A percentile compares a stretch with the other conserved stretches of the same genome.
These are phyloP conservation scores for Calonectria fujianensis DNA, from an alignment of 2,329 filamentous ascomycete species.

Conservation along the genomic window DNA sequence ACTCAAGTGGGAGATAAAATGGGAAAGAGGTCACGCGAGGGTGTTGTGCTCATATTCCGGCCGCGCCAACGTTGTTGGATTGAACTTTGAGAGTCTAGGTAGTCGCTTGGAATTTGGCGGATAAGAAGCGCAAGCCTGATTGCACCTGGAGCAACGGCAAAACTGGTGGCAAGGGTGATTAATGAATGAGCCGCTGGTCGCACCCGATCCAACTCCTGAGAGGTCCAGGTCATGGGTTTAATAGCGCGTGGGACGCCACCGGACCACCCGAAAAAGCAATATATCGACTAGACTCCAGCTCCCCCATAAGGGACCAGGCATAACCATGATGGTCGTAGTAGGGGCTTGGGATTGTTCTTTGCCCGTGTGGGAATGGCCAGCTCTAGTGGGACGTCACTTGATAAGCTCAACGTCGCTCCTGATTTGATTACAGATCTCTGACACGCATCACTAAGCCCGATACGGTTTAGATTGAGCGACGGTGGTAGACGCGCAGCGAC, in stretches of 20 bases:
- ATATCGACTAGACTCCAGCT: not conserved
- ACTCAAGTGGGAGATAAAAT: not conserved
- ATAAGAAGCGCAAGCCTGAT: not conserved
- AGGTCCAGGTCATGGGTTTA: not conserved
- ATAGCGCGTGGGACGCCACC: conserved; percentile 9
- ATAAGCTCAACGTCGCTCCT: not conserved
- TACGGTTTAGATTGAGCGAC: not conserved
- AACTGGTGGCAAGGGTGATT: no score
- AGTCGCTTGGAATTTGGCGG: not conserved
- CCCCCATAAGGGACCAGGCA: not conserved
- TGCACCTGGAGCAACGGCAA: no score
- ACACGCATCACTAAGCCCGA: not conserved
- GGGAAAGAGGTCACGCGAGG: not conserved
- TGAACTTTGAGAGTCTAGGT: not conserved
- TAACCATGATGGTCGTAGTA: not conserved
- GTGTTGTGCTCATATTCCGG: not conserved
- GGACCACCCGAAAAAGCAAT: not conserved
- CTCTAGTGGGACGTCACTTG: not conserved
- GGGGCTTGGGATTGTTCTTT: not conserved
- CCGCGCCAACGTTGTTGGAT: not conserved
- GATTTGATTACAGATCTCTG: not conserved
- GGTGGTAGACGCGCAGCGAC: not conserved
- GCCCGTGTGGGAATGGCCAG: conserved; percentile 6
- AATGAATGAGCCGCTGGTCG: not conserved
- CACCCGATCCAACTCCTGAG: not conserved